These are phyloP conservation scores for Pseudoscleropodium purum DNA, from an alignment of 225 moss, liverwort and hornwort species.

Conservation along the genomic window DNA sequence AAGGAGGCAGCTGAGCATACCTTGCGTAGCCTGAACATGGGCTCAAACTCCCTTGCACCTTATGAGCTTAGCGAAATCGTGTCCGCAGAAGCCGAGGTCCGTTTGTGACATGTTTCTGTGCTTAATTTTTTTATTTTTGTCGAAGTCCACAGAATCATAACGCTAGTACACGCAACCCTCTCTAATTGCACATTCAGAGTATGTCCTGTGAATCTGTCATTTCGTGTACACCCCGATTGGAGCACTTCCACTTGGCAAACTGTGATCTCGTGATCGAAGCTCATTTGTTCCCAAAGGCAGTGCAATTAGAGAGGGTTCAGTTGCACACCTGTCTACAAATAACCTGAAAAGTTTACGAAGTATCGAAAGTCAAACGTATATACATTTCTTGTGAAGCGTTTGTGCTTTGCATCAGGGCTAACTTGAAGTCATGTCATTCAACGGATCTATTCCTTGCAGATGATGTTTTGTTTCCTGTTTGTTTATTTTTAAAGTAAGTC, in stretches of 20 bases:
- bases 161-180: not conserved
- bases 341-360: not conserved
- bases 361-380: not conserved
- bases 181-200: not conserved
- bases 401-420: not conserved
- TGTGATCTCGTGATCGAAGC: not conserved
- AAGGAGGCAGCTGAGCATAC: constrained; percentile 56
- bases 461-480: not conserved
- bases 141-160: not conserved
- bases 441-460: not conserved
- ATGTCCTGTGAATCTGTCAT: not conserved
- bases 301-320: not conserved
- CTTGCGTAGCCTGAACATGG: constrained; percentile 23
- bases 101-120: not conserved
- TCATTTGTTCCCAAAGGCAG: too few species aligned
- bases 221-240: not conserved
- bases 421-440: not conserved
- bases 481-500: not conserved
- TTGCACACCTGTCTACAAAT: not conserved
- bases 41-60: constrained; percentile 46
- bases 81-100: constrained; percentile 66
- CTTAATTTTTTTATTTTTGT: not conserved
- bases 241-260: not conserved
- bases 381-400: not conserved
- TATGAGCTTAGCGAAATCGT: constrained; percentile 57